These are phyloP conservation scores for Saccharomycopsis selenospora DNA, from an alignment of 805 yeast species.

Conservation along the genomic window DNA sequence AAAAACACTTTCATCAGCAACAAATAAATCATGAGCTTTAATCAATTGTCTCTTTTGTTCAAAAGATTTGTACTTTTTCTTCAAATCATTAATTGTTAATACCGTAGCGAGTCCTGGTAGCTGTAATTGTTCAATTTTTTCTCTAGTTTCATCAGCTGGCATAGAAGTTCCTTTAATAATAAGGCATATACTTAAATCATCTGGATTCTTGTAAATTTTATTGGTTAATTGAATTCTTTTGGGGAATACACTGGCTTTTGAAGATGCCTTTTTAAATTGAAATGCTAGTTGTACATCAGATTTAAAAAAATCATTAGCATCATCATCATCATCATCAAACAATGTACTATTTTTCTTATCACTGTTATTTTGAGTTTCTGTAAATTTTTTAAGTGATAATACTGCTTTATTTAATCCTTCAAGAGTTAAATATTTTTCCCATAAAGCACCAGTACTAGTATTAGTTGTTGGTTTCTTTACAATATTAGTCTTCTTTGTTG, in stretches of 20 bases:
- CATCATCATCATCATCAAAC: conserved; percentile 51
- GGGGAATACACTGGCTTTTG: conserved; percentile 1
- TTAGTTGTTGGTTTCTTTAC: too few species aligned
- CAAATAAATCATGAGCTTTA: conserved; percentile 62
- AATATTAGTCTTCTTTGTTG: too few species aligned
- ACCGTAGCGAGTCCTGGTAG: conserved; percentile 33
- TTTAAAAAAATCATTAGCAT: conserved; percentile 26
- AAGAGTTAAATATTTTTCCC: conserved; percentile 1
- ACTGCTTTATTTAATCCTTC: conserved; percentile 44
- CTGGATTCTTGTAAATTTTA: conserved; percentile 24
- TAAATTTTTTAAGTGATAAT: conserved; percentile 57
- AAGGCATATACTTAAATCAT: conserved; percentile 2
- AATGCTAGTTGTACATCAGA: conserved; percentile 10
- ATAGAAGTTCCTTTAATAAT: conserved; percentile 14
- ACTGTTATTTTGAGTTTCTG: conserved; percentile 31
- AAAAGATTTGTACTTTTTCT: conserved; percentile 78
- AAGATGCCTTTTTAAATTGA: conserved; percentile 18
- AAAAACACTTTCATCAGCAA: conserved; percentile 72
- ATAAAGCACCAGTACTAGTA: not conserved
- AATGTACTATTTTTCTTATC: conserved; percentile 32
- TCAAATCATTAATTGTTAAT: conserved; percentile 63
- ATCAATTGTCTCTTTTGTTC: conserved; percentile 78
- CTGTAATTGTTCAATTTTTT: conserved; percentile 28
- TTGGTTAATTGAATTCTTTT: conserved; percentile 11
- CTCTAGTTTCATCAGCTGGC: conserved; percentile 25